Conservation (phyloP, 2,329 filamentous ascomycete genomes). For the Rutstroemia sydowiana region DNA sequence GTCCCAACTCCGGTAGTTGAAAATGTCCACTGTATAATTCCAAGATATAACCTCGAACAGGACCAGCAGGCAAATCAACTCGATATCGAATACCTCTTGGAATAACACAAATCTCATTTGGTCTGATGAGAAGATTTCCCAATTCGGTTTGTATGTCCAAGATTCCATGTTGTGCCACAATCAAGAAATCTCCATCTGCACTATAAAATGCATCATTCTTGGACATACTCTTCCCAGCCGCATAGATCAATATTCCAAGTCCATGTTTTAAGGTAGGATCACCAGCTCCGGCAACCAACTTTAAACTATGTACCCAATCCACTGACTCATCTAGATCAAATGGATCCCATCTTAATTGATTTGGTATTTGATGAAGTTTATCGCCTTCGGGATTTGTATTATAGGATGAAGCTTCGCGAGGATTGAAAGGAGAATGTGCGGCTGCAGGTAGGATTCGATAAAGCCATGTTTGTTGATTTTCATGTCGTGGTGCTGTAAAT, state of each 20-base stretch:
- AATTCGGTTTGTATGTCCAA: slow-evolving; percentile 74
- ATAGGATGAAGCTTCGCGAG: slow-evolving; percentile 38
- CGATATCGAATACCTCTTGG: slow-evolving; percentile 69
- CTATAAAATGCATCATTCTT: slow-evolving; percentile 74
- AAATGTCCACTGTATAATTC: slow-evolving; percentile 71
- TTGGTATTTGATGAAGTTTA: slow-evolving; percentile 62
- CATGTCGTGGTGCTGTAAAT: slow-evolving; percentile 48
- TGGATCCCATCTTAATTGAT: slow-evolving; percentile 68
- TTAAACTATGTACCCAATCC: slow-evolving; percentile 56
- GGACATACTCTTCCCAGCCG: slow-evolving; percentile 71
- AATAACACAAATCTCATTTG: slow-evolving; percentile 71
- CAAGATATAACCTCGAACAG: slow-evolving; percentile 65
- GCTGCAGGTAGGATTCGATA: slow-evolving; percentile 49
- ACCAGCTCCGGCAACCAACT: slow-evolving; percentile 70
- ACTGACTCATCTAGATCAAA: slow-evolving; percentile 65
- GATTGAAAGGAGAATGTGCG: slow-evolving; percentile 42
- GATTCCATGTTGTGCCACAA: slow-evolving; percentile 67
- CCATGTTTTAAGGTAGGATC: slow-evolving; percentile 74
- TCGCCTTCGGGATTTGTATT: slow-evolving; percentile 33
- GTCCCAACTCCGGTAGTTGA: slow-evolving; percentile 62
- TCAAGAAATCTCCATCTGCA: slow-evolving; percentile 70
- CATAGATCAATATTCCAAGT: slow-evolving; percentile 73
- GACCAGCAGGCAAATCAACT: slow-evolving; percentile 55
- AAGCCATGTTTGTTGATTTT: slow-evolving; percentile 51
- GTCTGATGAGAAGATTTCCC: slow-evolving; percentile 65